Evolutionary conservation across 805 yeast genomes (phyloP).

Genomic region (Suhomyces prunicola): DNA sequence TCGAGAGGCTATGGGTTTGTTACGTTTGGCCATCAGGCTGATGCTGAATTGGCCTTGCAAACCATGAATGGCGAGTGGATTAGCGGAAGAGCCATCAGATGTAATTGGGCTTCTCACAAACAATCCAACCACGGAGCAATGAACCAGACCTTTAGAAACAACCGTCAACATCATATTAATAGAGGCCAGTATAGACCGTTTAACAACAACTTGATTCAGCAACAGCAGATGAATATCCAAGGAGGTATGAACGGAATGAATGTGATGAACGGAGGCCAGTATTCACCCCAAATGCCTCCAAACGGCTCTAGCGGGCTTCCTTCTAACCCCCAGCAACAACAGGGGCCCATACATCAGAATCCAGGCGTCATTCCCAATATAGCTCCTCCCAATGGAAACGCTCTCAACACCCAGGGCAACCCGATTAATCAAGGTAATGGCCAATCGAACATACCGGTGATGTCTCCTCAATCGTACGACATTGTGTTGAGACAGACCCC

Average conservation of each 20-base stretch:
- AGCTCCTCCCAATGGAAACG: slow-evolving; percentile 7
- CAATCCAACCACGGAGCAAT: slow-evolving; percentile 23
- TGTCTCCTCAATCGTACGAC: slow-evolving; percentile 62
- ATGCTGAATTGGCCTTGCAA: slow-evolving; percentile 71
- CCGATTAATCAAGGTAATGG: slow-evolving; percentile 1
- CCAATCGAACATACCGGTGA: slow-evolving; percentile 22
- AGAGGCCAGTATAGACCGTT: slow-evolving; percentile 12
- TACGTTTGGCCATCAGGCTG: slow-evolving; percentile 60
- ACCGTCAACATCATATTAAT: slow-evolving; percentile 3
- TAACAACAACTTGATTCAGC: slow-evolving; percentile 12
- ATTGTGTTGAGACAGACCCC: slow-evolving; percentile 75
- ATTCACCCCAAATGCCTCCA: slow-evolving; percentile 1
- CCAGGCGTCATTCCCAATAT: slow-evolving; percentile 1
- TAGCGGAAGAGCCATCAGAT: slow-evolving; percentile 73
- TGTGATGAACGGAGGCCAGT: neutral
- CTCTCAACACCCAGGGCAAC: neutral
- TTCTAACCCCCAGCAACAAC: slow-evolving; percentile 7
- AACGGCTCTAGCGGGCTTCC: neutral
- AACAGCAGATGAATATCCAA: slow-evolving; percentile 4
- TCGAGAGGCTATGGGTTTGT: slow-evolving; percentile 92
- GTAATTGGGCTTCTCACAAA: slow-evolving; percentile 86
- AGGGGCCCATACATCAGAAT: neutral
- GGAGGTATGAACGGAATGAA: neutral
- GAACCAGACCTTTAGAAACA: slow-evolving; percentile 8
- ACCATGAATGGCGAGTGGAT: slow-evolving; percentile 72